A percentile compares a stretch with the other conserved stretches of the same genome.
These are phyloP conservation scores for Linanthus parryae DNA, from an alignment of 148 eudicot genomes.

Conservation along the genomic window DNA sequence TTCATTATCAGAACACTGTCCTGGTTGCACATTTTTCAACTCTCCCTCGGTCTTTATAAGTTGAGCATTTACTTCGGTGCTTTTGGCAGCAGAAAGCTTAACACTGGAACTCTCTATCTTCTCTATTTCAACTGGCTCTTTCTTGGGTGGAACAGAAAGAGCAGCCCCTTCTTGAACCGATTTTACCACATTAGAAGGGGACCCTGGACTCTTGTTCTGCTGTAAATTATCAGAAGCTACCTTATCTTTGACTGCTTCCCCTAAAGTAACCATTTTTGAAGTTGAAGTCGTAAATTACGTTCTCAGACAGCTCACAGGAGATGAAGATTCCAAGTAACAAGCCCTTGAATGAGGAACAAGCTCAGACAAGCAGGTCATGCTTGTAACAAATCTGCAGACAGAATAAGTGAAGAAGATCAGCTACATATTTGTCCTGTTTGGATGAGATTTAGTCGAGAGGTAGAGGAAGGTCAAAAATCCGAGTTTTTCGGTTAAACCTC, in stretches of 20 bases:
- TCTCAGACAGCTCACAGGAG: neutral
- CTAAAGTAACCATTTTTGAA: constrained; percentile 34
- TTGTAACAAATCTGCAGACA: constrained; percentile 5
- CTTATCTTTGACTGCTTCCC: constrained; percentile 27
- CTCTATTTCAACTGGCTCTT: constrained; percentile 25
- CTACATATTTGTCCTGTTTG: too few species aligned
- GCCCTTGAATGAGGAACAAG: constrained; percentile 4
- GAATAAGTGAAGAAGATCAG: constrained; percentile 2
- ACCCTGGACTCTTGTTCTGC: constrained; percentile 25
- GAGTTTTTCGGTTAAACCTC: too few species aligned
- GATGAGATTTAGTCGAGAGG: too few species aligned
- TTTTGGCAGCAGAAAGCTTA: constrained; percentile 16
- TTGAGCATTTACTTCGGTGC: constrained; percentile 27
- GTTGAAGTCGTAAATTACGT: constrained; percentile 5
- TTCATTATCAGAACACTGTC: constrained; percentile 29
- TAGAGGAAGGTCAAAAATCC: too few species aligned
- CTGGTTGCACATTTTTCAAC: constrained; percentile 19
- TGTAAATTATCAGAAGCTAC: constrained; percentile 26
- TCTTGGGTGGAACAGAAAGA: constrained; percentile 25
- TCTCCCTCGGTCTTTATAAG: constrained; percentile 33
- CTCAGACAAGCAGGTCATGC: constrained; percentile 2
- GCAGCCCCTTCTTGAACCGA: constrained; percentile 27
- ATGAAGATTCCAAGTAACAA: neutral
- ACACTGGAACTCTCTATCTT: constrained; percentile 17
- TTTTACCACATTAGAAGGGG: constrained; percentile 19